A percentile compares a stretch with the other conserved stretches of the same genome.
These are phyloP conservation scores for Gracilaria domingensis DNA, from an alignment of 23 red algal genomes.

Conservation along the genomic window DNA sequence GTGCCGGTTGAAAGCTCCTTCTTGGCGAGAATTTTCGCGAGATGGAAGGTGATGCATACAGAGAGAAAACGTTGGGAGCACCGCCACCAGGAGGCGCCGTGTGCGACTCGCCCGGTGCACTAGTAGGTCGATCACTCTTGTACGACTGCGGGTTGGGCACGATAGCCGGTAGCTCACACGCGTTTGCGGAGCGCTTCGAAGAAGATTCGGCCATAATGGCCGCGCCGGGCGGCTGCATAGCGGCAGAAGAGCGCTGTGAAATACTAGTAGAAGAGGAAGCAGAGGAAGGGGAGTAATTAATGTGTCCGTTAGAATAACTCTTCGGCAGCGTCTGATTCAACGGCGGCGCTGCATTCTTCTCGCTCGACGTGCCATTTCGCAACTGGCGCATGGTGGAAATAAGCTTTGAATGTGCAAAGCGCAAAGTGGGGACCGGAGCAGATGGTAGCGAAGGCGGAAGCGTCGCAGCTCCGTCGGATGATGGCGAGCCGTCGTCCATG, in stretches of 20 bases:
- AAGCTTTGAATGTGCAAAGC: background rate
- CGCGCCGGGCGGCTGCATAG: background rate
- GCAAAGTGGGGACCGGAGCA: background rate
- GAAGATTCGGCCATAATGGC: background rate
- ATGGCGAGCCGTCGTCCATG: background rate
- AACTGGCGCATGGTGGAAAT: conserved; percentile 18
- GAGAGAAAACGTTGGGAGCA: background rate
- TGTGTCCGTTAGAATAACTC: conserved; percentile 1
- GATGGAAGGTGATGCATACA: background rate
- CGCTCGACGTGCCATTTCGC: conserved; percentile 6
- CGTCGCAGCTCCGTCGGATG: background rate
- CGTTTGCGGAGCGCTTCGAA: background rate
- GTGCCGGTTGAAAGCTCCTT: conserved; percentile 10
- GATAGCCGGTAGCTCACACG: background rate
- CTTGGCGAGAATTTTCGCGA: background rate
- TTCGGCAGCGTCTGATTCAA: background rate
- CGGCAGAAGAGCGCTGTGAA: background rate
- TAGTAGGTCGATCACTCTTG: background rate
- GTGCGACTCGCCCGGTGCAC: background rate
- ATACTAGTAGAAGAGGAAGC: background rate
- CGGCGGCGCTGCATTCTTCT: background rate
- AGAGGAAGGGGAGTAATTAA: background rate
- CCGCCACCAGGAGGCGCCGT: background rate
- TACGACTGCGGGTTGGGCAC: background rate
- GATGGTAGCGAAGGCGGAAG: background rate